These are phyloP conservation scores for Alternaria sp. DNA, from an alignment of 2,329 filamentous ascomycete genomes.

Conservation along the genomic window DNA sequence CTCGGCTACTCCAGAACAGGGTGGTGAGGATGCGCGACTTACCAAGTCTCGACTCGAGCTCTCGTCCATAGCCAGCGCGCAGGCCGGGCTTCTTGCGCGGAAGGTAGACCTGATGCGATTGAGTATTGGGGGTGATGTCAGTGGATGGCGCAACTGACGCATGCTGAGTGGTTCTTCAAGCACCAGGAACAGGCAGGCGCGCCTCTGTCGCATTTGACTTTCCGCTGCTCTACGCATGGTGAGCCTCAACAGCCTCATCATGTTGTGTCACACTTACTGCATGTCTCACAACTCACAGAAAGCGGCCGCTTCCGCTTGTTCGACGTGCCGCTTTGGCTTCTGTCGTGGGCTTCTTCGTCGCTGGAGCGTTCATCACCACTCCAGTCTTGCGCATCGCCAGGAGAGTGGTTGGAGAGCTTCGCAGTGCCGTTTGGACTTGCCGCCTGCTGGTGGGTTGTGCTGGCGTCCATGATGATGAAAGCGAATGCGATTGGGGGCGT, in stretches of 20 bases:
- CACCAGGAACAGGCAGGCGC: constrained; percentile 80
- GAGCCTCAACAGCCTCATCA: not conserved
- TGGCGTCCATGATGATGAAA: constrained; percentile 40
- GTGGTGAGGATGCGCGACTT: constrained; percentile 35
- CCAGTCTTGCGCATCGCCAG: constrained; percentile 45
- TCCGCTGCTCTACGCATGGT: constrained; percentile 65
- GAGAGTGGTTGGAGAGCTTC: constrained; percentile 45
- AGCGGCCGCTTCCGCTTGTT: constrained; percentile 59
- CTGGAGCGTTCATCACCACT: constrained; percentile 49
- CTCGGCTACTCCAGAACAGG: constrained; percentile 11
- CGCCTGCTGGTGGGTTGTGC: constrained; percentile 32
- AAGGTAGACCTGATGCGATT: constrained; percentile 60
- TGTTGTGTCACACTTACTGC: constrained; percentile 3
- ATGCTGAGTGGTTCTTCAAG: constrained; percentile 68
- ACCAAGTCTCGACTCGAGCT: constrained; percentile 66
- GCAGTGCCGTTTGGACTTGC: constrained; percentile 39
- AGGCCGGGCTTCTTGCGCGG: constrained; percentile 74
- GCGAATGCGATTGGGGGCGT: constrained; percentile 30
- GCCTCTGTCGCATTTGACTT: constrained; percentile 73
- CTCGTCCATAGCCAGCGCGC: constrained; percentile 65
- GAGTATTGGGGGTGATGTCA: not conserved
- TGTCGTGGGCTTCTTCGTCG: constrained; percentile 47
- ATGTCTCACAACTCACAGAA: constrained; percentile 68
- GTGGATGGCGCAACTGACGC: constrained; percentile 47
- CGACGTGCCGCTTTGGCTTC: constrained; percentile 43